Evolutionary conservation across 805 yeast genomes (phyloP), one percentile per base, ranked within the genome.

Genomic region (Wilhelminamyces savonicus): DNA sequence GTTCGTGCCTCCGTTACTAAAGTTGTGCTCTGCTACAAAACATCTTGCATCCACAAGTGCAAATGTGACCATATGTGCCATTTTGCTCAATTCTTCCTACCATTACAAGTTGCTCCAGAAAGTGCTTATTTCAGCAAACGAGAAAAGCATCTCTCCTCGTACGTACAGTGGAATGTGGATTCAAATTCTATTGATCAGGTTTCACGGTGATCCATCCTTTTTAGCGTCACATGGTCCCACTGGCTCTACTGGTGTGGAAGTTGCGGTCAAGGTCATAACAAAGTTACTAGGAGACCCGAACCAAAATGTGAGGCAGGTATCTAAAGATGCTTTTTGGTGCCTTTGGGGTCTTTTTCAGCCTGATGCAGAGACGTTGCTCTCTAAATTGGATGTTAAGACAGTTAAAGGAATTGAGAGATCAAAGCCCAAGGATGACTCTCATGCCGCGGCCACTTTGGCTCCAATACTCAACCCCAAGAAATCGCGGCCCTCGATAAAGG

Each of bases 231-330:
- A 59, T 26, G 59, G 59, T 9, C 32, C 42, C 18, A 18, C 30
- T 27, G 37, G 29, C 24, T 16, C 21, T 7, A 26, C 42, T 2
- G 41, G 49, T 1, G 37, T 63, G 7, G 82, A 69, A 12, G 43
- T 54, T 4, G 52, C 78, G 1, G 77, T 64, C 20, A 72, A 65
- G 27, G 60, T 77, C 38, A 46, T 85, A 1, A 36, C 57, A 3
- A 78, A 74, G 41, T 79, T 90, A 13, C 59, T 92, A 1, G 50
- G 74, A 1, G 97, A 88, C 51, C 84, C 95, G 0, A 81, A 82
- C 35, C 85, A 88, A 0, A 60, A 72, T 0, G 96, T 84, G 0
- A 69, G 97, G 40, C 94, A 78, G 43, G 61, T 75, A 0, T 82
- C 80, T 62, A 71, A 95, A 49, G 60, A 65, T 3, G 66, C 86